Base-by-base conservation (phyloP, 2,329 filamentous ascomycete species). In the Waltergamsia citrina region DNA sequence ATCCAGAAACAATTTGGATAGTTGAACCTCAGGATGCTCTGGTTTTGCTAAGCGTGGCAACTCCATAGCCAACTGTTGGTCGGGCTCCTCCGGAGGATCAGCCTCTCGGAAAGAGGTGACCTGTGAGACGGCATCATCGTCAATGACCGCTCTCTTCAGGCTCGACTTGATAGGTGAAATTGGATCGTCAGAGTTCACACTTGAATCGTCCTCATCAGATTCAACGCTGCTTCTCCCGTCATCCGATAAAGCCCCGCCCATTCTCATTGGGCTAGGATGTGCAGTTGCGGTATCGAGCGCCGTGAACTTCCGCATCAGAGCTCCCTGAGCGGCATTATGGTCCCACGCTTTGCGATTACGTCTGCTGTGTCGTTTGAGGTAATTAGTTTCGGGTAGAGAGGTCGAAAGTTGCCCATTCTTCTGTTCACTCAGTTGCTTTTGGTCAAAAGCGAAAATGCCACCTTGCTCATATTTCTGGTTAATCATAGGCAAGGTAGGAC, bases 401-500 rank as follows among this genome's bases (percentile, higher is more conserved):
- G n/a, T 15, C 7, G 16, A 16, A 10, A 30, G 27, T 14, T 26
- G 22, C n/a, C 17, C 23, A 15, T 24, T 33, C 20, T 28, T 23
- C 22, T 32, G 34, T 32, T 5, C 29, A 26, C 11, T 12, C 9
- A 27, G 23, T 8, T 17, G n/a, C 9, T 15, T 33, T 21, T 21
- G 16, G n/a, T 40, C 43, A 31, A 63, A 71, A 38, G 70, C 63
- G 39, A 71, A 78, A 3, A 65, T 60, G 11, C 73, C 73, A 5
- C 66, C 69, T 29, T 66, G 63, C 41, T 72, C 65, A 41, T 78
- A 78, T 42, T 77, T 77, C 41, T 68, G 72, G 41, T 69, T 73
- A 28, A 72, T 69, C 35, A 66, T 51, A 1, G 70, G 65, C 21
- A 76, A 53, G 12, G 60, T 60, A 5, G 68, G 62, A 18, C 71